phyloP scores from a whole-genome alignment of 2,329 filamentous ascomycete genomes.

The Fusarium staphyleae region DNA sequence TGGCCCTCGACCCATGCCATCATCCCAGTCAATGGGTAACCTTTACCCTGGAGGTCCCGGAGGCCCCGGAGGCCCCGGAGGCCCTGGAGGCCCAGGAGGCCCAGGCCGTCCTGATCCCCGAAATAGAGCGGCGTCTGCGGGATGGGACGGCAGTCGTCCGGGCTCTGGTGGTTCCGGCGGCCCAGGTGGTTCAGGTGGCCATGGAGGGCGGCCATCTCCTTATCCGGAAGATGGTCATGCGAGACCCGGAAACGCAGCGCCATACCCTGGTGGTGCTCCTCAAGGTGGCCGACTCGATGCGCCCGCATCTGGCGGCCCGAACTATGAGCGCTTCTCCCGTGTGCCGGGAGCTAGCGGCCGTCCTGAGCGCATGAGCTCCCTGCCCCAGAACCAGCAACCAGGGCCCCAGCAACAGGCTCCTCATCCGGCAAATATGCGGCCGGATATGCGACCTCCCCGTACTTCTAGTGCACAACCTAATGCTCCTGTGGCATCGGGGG shows the following conservation, averaged over 20 bases:
- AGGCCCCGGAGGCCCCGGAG: constrained; percentile 44
- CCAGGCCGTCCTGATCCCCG: constrained; percentile 46
- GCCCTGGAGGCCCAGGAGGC: constrained; percentile 47
- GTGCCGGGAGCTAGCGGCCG: constrained; percentile 43
- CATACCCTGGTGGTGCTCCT: constrained; percentile 44
- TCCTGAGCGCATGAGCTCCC: constrained; percentile 46
- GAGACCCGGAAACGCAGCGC: constrained; percentile 31
- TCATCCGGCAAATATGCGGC: constrained; percentile 8
- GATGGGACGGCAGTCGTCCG: constrained; percentile 49
- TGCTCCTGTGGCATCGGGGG: constrained; percentile 29
- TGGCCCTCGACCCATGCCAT: constrained; percentile 48
- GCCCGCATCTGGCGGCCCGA: constrained; percentile 36
- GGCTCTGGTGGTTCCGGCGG: constrained; percentile 13
- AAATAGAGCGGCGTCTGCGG: constrained; percentile 52
- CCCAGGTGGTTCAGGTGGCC: constrained; percentile 29
- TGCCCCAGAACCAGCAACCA: constrained; percentile 37
- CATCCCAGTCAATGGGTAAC: constrained; percentile 56
- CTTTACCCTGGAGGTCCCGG: constrained; percentile 50
- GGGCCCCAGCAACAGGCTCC: constrained; percentile 8
- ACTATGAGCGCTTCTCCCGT: constrained; percentile 44
- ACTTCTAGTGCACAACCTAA: constrained; percentile 35
- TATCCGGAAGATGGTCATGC: constrained; percentile 39
- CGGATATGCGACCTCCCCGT: constrained; percentile 30
- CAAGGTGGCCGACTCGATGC: constrained; percentile 45
- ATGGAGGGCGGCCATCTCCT: constrained; percentile 36